phyloP scores from a whole-genome alignment of 2,329 filamentous ascomycete genomes.

The Trichoderma brevicompactum region DNA sequence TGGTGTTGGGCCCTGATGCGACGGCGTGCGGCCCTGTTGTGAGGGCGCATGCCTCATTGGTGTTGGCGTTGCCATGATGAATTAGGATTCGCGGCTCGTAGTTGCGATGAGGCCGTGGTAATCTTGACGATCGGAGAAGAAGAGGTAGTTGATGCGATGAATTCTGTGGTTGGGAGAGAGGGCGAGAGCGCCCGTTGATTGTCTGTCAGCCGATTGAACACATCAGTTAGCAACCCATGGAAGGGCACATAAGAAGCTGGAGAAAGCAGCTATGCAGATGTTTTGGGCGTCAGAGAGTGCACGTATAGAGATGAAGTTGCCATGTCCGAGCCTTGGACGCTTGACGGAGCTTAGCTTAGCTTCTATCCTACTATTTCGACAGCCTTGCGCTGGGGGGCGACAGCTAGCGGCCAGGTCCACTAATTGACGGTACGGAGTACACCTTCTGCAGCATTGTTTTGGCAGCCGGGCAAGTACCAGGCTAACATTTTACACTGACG shows the following conservation, averaged over 20 bases:
- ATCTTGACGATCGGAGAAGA: conserved; percentile 1
- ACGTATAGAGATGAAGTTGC: neutral
- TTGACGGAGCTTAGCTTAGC: conserved; percentile 13
- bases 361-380: conserved; percentile 1
- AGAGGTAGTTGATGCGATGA: neutral
- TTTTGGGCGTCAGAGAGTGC: neutral
- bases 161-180: neutral
- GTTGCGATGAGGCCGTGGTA: conserved; percentile 13
- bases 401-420: conserved; percentile 9
- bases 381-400: conserved; percentile 18
- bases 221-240: conserved; percentile 19
- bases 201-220: neutral
- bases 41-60: conserved; percentile 52
- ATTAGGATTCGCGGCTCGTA: neutral
- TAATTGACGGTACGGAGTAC: conserved; percentile 18
- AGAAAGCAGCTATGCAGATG: neutral
- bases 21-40: conserved; percentile 52
- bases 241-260: neutral
- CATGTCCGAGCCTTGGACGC: neutral
- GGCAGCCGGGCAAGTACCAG: neutral
- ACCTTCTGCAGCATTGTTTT: neutral
- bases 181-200: conserved; percentile 20
- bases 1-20: conserved; percentile 40
- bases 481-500: conserved; percentile 3
- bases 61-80: conserved; percentile 55